A percentile compares a stretch with the other conserved stretches of the same genome.
These are phyloP conservation scores for Dovyalis caffra DNA, from an alignment of 345 rosid genomes.

Conservation along the genomic window DNA sequence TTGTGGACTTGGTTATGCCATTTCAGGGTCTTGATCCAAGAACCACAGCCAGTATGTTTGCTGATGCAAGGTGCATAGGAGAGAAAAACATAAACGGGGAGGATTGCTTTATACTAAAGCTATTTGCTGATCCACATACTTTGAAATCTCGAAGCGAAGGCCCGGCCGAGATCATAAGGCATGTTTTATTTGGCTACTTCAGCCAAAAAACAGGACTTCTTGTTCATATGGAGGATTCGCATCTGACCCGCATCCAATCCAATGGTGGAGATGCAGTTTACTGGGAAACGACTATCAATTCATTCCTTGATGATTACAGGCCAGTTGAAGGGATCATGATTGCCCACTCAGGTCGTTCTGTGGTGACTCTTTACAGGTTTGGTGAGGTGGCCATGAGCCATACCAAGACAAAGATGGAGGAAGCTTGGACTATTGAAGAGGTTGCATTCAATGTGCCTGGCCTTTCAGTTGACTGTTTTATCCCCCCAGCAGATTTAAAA, in stretches of 20 bases:
- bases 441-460: conserved; percentile 94
- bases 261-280: conserved; percentile 75
- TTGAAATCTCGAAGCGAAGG: conserved; percentile 84
- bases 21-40: conserved; percentile 93
- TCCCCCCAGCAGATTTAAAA: conserved; percentile 83
- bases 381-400: conserved; percentile 89
- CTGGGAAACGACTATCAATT: conserved; percentile 93
- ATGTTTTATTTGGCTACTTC: conserved; percentile 81
- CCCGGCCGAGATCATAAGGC: conserved; percentile 86
- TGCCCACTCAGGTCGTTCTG: conserved; percentile 88
- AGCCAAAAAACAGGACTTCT: conserved; percentile 91
- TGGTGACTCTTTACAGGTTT: conserved; percentile 83
- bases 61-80: conserved; percentile 82
- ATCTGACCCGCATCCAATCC: conserved; percentile 77
- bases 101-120: conserved; percentile 87
- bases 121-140: conserved; percentile 68
- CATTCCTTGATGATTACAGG: conserved; percentile 74
- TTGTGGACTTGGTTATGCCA: not conserved
- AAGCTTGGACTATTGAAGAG: conserved; percentile 92
- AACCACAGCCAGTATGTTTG: conserved; percentile 71
- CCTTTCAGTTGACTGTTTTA: conserved; percentile 78
- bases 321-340: conserved; percentile 92
- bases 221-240: conserved; percentile 83
- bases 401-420: conserved; percentile 91
- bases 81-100: conserved; percentile 77